These are phyloP conservation scores for Baorangia bicolor DNA, from an alignment of 768 basidiomycete genomes.

Conservation along the genomic window DNA sequence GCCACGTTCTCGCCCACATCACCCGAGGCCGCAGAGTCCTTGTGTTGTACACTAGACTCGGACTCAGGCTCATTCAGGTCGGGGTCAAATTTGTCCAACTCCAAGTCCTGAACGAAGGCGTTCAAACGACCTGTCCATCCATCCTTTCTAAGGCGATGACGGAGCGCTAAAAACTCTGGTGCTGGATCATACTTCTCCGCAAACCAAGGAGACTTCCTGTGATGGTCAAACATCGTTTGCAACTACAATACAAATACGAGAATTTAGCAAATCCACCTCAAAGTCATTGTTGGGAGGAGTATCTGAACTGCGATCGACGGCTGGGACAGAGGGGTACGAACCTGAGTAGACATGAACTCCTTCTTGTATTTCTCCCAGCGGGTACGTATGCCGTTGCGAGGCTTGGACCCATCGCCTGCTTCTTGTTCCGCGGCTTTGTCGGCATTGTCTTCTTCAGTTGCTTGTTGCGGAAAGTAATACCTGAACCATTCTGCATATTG, in stretches of 20 bases:
- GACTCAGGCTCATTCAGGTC: slow-evolving; percentile 62
- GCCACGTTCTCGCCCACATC: slow-evolving; percentile 37
- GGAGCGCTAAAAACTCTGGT: slow-evolving; percentile 65
- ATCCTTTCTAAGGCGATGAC: slow-evolving; percentile 76
- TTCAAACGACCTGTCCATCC: slow-evolving; percentile 79
- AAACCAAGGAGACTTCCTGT: slow-evolving; percentile 96
- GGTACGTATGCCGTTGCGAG: slow-evolving; percentile 77
- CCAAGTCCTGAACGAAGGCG: slow-evolving; percentile 75
- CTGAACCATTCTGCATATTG: slow-evolving; percentile 91
- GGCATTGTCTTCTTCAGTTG: slow-evolving; percentile 76
- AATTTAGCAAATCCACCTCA: slow-evolving; percentile 22
- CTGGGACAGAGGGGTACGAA: slow-evolving; percentile 44
- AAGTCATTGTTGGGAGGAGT: slow-evolving; percentile 11
- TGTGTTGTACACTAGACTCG: slow-evolving; percentile 50
- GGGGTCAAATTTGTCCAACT: slow-evolving; percentile 83
- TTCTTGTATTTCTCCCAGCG: slow-evolving; percentile 96
- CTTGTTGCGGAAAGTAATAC: slow-evolving; percentile 69
- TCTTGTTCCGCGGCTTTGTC: slow-evolving; percentile 85
- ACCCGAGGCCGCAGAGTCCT: slow-evolving; percentile 44
- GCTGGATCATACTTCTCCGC: slow-evolving; percentile 90
- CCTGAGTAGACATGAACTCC: slow-evolving; percentile 84
- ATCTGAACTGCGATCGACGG: slow-evolving; percentile 8
- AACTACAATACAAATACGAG: slow-evolving; percentile 61
- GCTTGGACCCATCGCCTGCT: slow-evolving; percentile 78
- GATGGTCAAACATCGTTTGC: slow-evolving; percentile 93